Evolutionary conservation across 768 basidiomycete species (phyloP), one percentile per base, ranked within the genome.

Genomic region (Lyophyllum shimeji): DNA sequence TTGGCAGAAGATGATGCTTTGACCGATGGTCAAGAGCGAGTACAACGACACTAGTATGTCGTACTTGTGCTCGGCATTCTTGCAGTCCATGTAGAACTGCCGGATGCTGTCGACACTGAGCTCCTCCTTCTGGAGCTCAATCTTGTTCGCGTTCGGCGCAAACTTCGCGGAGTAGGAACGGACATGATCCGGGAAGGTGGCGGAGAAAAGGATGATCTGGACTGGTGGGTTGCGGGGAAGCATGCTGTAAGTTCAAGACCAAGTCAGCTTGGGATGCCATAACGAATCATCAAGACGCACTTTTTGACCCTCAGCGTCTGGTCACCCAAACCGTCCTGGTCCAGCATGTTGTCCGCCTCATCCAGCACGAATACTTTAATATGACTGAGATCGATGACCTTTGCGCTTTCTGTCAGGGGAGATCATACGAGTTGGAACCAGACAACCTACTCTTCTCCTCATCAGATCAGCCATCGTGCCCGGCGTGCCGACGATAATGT

Each of bases 301-400:
- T 95, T 96, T 74, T 97, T 98, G 45, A 98, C 93, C 50, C 87
- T 81, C 45, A 96, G 74, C 0, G 92, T 95, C 72, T 98, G 95
- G 60, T 98, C 96, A 11, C 95, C 93, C 49, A 98, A 75, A 18
- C 92, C 90, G 69, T 95, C 93, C 65, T 93, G 86, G 67, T 95
- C 95, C 63, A 99, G 77, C 96, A 98, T 98, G 73, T 98, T 97
- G 73, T 99, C 97, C 37, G 97, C 97, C 73, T 99, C 97, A 66
- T 99, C 97, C 7, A 98, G 78, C 3, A 98, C 96, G 54, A 98
- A 93, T 2, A 96, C 91, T 67, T 92, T 93, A 69, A 99, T 82
- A 27, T 86, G 78, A 46, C 79, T 82, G 15, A 87, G 76, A 65
- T 98, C 92, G 55, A 98, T 81, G 43, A 93, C 74, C 76, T 77